Conservation (phyloP, 2,329 filamentous ascomycete species). For the Onygenales sp. region DNA sequence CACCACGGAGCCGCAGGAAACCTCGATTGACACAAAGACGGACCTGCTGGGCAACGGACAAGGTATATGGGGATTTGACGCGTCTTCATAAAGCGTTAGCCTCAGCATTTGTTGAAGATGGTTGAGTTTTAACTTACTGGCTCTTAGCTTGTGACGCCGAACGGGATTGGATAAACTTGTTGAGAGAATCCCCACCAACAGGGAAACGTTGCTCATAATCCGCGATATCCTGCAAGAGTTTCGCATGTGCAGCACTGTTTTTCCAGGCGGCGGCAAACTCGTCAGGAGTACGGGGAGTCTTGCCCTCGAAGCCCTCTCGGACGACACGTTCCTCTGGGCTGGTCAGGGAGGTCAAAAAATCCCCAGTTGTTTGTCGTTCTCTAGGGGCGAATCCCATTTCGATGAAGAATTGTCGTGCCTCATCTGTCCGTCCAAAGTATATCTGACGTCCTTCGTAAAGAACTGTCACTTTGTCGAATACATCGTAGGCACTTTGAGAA, state of each 20-base stretch:
- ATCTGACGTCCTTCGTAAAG: slow-evolving; percentile 68
- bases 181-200: slow-evolving; percentile 16
- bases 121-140: slow-evolving; percentile 17
- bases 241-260: slow-evolving; percentile 39
- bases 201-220: slow-evolving; percentile 34
- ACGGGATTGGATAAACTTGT: slow-evolving; percentile 20
- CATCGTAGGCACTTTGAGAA: slow-evolving; percentile 66
- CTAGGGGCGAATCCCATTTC: slow-evolving; percentile 63
- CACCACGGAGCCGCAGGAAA: slow-evolving; percentile 64
- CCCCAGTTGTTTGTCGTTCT: slow-evolving; percentile 68
- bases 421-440: slow-evolving; percentile 60
- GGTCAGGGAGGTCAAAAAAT: slow-evolving; percentile 74
- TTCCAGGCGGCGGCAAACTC: slow-evolving; percentile 55
- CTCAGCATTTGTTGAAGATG: not conserved
- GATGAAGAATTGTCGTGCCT: slow-evolving; percentile 67
- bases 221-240: slow-evolving; percentile 35
- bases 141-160: slow-evolving; percentile 33
- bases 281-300: slow-evolving; percentile 57
- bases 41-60: slow-evolving; percentile 68
- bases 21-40: slow-evolving; percentile 71
- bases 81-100: slow-evolving; percentile 32
- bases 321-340: slow-evolving; percentile 40
- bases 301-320: slow-evolving; percentile 2
- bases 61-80: slow-evolving; percentile 66
- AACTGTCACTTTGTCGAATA: slow-evolving; percentile 70